A percentile compares a stretch with the other conserved stretches of the same genome.
These are phyloP conservation scores for Aristolochia fimbriata DNA, from an alignment of 164 flowering plant species.

Conservation along the genomic window DNA sequence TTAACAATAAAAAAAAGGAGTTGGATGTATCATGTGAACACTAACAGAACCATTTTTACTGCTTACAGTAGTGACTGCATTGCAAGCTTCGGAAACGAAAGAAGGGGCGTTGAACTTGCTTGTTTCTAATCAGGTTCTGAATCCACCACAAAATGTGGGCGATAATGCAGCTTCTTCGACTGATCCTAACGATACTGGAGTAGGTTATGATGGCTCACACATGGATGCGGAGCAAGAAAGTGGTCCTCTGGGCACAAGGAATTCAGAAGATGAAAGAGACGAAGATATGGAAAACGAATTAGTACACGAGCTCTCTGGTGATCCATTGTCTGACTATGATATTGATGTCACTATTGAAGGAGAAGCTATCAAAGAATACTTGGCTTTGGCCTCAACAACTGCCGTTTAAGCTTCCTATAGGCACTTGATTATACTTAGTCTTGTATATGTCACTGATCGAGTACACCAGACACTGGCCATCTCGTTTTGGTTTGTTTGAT, in stretches of 20 bases:
- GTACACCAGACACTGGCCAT: no score
- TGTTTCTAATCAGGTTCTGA: slow-evolving; percentile 16
- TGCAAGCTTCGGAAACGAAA: slow-evolving; percentile 29
- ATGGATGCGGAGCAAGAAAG: slow-evolving; percentile 4
- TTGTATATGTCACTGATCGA: no score
- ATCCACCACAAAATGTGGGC: slow-evolving; percentile 5
- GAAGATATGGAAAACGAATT: slow-evolving; percentile 71
- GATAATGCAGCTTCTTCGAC: background rate
- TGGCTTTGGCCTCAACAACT: slow-evolving; percentile 37
- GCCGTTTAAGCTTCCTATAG: background rate
- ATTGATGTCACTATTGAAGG: slow-evolving; percentile 77
- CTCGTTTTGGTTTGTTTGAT: no score
- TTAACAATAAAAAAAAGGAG: no score
- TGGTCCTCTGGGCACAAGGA: slow-evolving; percentile 21
- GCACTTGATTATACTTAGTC: no score
- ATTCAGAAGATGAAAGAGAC: slow-evolving; percentile 38
- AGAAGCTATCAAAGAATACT: slow-evolving; percentile 71
- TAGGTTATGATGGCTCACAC: background rate
- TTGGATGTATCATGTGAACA: no score
- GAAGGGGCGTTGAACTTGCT: slow-evolving; percentile 40
- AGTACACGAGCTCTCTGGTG: slow-evolving; percentile 36
- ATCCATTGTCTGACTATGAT: slow-evolving; percentile 71
- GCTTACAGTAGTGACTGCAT: slow-evolving; percentile 46
- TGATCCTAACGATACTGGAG: background rate
- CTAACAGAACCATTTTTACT: background rate